Base-by-base conservation (phyloP, 352 stramenopile genomes). In the Phytophthora tentaculata region DNA sequence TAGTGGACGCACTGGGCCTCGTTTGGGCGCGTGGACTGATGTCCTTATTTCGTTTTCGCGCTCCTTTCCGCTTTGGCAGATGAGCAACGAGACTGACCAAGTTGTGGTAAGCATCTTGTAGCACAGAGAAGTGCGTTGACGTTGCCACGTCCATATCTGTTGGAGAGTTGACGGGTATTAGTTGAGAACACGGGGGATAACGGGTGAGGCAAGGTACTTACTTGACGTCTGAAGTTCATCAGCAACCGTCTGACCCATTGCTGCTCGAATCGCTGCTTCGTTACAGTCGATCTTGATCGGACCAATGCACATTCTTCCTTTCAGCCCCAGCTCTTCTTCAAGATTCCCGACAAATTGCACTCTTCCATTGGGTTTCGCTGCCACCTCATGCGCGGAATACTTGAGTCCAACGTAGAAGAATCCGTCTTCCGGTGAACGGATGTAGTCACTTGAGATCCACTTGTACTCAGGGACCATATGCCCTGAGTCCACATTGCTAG, bases 381-480 rank as follows among this genome's bases (percentile, higher is more conserved):
- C 39, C 32, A 64, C 55, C 17, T 74, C 69, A 19, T 56, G 41
- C 3, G 56, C 50, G 35, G 67, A 65, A 65, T 91, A 92, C 50
- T 83, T 90, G 37, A 92, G 47, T 5, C 86, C 86, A 41, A 90
- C 22, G 61, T 92, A 94, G 14, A 92, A 67, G 49, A 88, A 94
- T 10, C 86, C 84, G 52, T 94, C 84, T 56, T 77, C 73, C 0
- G 69, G 73, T 24, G 87, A 77, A 16, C 74, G 76, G 29, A 92
- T 94, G 67, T 90, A 90, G 44, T 89, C 80, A 41, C 71, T 88
- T 24, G 76, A 76, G 37, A 91, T 79, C 60, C 71, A 79, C 39
- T 86, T 91, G 61, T 74, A 77, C 16, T 72, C 70, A 28, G 37
- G 61, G 49, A 29, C 51, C 20, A 3, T 23, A 29, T 58, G 39